phyloP scores from a whole-genome alignment of 768 basidiomycete genomes.

The Boletus rex-veris region DNA sequence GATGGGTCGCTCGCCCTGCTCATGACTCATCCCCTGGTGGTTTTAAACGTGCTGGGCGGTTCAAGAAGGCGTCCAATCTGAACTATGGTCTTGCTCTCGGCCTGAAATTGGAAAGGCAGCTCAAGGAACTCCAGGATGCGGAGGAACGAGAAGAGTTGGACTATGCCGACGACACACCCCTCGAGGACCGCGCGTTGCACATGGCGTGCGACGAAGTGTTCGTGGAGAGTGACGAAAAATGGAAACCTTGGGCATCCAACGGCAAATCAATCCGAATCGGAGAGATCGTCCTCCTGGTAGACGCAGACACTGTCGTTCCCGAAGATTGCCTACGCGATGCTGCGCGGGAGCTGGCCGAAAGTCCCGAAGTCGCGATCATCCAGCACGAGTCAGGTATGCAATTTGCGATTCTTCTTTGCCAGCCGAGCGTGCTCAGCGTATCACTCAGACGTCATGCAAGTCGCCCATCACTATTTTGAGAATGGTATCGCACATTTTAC shows the following conservation, averaged over 20 bases:
- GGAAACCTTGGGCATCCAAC: constrained; percentile 76
- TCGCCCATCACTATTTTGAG: constrained; percentile 86
- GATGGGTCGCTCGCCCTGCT: constrained; percentile 56
- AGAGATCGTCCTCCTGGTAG: constrained; percentile 77
- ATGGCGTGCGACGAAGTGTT: constrained; percentile 73
- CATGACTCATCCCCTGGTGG: constrained; percentile 30
- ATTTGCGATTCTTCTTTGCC: constrained; percentile 20
- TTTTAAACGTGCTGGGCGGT: constrained; percentile 61
- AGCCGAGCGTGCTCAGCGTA: neutral
- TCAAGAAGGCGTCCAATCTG: constrained; percentile 94
- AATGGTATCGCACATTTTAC: constrained; percentile 91
- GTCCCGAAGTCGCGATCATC: constrained; percentile 67
- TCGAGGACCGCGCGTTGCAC: constrained; percentile 73
- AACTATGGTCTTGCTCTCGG: constrained; percentile 65
- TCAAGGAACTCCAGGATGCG: constrained; percentile 40
- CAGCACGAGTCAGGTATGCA: constrained; percentile 82
- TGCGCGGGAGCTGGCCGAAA: constrained; percentile 73
- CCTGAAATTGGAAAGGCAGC: constrained; percentile 32
- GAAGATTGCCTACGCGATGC: constrained; percentile 92
- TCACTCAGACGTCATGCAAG: constrained; percentile 77
- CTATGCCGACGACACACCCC: constrained; percentile 37
- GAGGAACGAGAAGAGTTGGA: constrained; percentile 39
- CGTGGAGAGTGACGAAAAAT: constrained; percentile 52
- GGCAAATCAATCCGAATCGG: constrained; percentile 73
- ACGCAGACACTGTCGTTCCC: constrained; percentile 86